Base-by-base conservation (phyloP, 2,329 filamentous ascomycete genomes). In the Aspergillus versicolor region DNA sequence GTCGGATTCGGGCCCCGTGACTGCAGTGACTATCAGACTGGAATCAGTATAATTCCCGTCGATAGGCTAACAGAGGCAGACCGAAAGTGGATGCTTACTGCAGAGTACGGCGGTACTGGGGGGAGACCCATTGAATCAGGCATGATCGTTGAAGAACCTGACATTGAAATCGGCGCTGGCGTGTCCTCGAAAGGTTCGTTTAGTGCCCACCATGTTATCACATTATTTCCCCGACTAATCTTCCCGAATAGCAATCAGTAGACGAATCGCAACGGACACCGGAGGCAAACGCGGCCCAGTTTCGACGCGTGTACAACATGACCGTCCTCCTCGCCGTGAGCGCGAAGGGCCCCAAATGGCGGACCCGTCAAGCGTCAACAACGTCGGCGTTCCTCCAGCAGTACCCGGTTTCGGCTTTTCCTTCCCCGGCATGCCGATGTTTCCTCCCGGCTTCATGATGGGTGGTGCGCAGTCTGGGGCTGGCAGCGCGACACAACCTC, bases 131-230 rank as follows among this genome's bases (percentile, higher is more conserved):
- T 99, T 59, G 88, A 92, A 69, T 81, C 84, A 13, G 92, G 92
- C 42, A 85, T 99, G 77, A 89, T 92, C 6, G 89, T 99, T 24
- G 94, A 99, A 73, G 94, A 99, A 76, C 94, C 94, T 3, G 94
- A 99, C 70, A 99, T 99, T 67, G 94, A 99, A 75, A 99, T 99
- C 57, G 94, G 94, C 52, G 92, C 93, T 17, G 94, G 94, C 55
- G 95, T 99, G 13, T 97, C 92, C 17, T 97, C 92, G 43, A 99
- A 99, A 80, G 91, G 81, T 81, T 72, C 47, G 70, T 60, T 27
- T 7, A 21, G 21, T 46, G 2, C 27, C 13, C 4, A 11, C 12
- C 3, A 40, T 8, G 4, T 19, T 13, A 19, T 19, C 7, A 17
- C 3, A 5, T 8, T 19, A 7, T 32, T 30, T 3, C 3, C 42